Base-by-base conservation (phyloP, 2,329 filamentous ascomycete genomes). In the Albifimbria verrucaria region DNA sequence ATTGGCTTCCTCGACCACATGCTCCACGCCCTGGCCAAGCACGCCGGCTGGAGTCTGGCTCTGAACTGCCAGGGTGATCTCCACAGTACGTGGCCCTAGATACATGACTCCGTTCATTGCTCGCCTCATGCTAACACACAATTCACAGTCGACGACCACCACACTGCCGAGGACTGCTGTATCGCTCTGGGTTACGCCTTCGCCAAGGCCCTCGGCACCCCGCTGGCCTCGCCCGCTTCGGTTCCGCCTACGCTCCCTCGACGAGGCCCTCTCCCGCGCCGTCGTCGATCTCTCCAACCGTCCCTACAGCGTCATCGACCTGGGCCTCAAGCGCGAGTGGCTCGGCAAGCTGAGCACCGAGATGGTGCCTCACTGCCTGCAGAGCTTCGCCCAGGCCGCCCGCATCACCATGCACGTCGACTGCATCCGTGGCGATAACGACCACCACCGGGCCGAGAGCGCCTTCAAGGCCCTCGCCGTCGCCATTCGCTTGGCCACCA, bases 1-100 rank as follows among this genome's bases (percentile, higher is more conserved):
- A 96, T 99, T 71, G 94, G 94, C 55, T 99, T 99, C 74, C 80
- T 99, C 52, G 94, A 99, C 76, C 94, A 99, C 78, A 97, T 99
- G 93, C 82, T 97, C 49, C 94, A 99, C 73, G 94, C 94, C 6
- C 81, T 97, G 52, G 90, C 94, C 49, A 97, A 99, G 75, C 94
- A 99, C 74, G 86, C 89, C 6, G 93, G 94, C 57, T 97, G 93
- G 94, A 94, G 89, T 76, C 74, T 99, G 62, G 85, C 85, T 26
- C 77, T 99, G 53, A 79, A 85, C 59, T 95, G 91, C 72, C 83
- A 88, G 70, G 94, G 94, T 51, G 94, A 99, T 74, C 76, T 97
- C 50, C 89, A 96, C 77, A 96, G 90, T 93, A 74, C 59, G 85
- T 80, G 41, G n/a, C n/a, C n/a, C n/a, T n/a, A n/a, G n/a, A n/a